Base-by-base conservation (phyloP, 768 basidiomycete species). In the Macrolepiota fuliginosa region DNA sequence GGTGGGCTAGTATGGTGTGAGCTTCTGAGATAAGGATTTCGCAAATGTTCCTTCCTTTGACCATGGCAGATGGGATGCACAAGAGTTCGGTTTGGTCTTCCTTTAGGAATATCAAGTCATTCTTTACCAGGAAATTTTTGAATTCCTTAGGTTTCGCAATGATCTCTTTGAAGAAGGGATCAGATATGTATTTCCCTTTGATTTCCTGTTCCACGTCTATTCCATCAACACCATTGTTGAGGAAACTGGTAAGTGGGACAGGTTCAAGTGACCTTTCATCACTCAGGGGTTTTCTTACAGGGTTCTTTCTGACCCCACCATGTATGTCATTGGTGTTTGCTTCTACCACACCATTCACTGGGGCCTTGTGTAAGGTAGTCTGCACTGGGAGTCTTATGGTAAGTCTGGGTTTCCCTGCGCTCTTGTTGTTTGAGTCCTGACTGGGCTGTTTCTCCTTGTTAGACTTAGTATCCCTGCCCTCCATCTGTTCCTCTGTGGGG, bases 1-100 rank as follows among this genome's bases (percentile, higher is more conserved):
- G 56, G 55, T 81, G 80, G 0, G 77, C 78, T 6, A 80, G 57
- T 0, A 81, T 4, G 0, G 73, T 75, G 46, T 81, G 79, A 0
- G 77, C 77, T 35, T 79, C 76, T 0, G 68, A 64, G 0, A 81
- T 80, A 0, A 80, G 25, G 0, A 73, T 62, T 54, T 79, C 77
- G 0, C 72, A 58, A 0, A 74, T 37, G 0, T 49, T 63, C 15
- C 67, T 32, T 0, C 62, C 67, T 4, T 61, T 15, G n/a, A 69
- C 32, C 0, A 49, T 25, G 3, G 70, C 46, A 15, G 72, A 64
- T 0, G 74, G 77, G 0, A 79, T 68, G 62, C 72, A 75, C 0
- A 77, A 46, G 0, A 59, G 5, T 0, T 12, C 19, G 4, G 36
- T 60, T 12, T 42, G 62, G n/a, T 36, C 12, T 36, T 56, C n/a